These are phyloP conservation scores for Alternaria solani DNA, from an alignment of 2,329 filamentous ascomycete genomes.

Conservation along the genomic window DNA sequence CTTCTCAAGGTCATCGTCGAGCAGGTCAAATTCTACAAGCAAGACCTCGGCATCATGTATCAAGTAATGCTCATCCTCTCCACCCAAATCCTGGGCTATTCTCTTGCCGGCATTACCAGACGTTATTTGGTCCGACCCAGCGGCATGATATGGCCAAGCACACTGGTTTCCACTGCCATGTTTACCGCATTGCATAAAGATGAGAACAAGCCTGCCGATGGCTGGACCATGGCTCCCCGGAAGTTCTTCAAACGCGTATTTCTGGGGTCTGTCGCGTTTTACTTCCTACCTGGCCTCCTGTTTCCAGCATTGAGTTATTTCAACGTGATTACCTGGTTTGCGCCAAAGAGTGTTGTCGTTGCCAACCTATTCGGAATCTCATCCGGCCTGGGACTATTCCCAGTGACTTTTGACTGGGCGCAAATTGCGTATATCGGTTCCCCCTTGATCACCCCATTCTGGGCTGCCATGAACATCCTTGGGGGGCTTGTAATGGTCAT, in stretches of 20 bases:
- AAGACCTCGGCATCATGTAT: constrained; percentile 77
- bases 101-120: constrained; percentile 82
- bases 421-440: constrained; percentile 89
- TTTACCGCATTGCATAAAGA: constrained; percentile 86
- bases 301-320: constrained; percentile 89
- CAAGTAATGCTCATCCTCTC: constrained; percentile 85
- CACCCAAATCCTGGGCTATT: constrained; percentile 85
- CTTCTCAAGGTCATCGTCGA: constrained; percentile 76
- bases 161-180: constrained; percentile 87
- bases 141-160: constrained; percentile 92
- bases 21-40: constrained; percentile 87
- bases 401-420: constrained; percentile 89
- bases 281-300: constrained; percentile 83
- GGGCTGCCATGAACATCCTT: constrained; percentile 85
- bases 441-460: constrained; percentile 82
- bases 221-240: constrained; percentile 83
- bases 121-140: constrained; percentile 84
- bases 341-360: constrained; percentile 83
- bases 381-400: constrained; percentile 85
- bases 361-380: constrained; percentile 86
- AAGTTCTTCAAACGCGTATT: constrained; percentile 83
- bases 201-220: constrained; percentile 80
- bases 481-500: constrained; percentile 82
- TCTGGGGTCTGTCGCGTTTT: constrained; percentile 76
- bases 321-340: constrained; percentile 88